Base-by-base conservation (phyloP, 2,329 filamentous ascomycete genomes). In the Venturia carpophila region DNA sequence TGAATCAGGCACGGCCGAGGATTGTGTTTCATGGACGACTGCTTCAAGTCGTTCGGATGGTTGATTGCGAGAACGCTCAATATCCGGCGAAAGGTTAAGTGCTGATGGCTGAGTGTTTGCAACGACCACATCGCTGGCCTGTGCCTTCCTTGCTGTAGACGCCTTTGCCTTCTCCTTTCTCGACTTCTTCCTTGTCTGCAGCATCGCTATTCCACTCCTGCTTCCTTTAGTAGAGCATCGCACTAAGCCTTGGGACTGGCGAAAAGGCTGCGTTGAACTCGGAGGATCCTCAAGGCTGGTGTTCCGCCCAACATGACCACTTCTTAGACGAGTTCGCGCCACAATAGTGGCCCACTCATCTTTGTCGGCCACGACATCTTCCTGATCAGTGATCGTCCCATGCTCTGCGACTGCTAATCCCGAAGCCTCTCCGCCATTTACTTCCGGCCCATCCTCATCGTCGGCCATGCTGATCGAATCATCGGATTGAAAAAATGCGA, bases 361-460 rank as follows among this genome's bases (percentile, higher is more conserved):
- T 19, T 19, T 27, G 17, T 37, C 24, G 30, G 27, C 52, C 52
- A 37, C 21, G 11, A 7, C 21, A 11, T 58, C 21, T 11, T 15
- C 21, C 13, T 58, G 17, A 7, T n/a, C 15, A 2, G 30, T 7
- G 52, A 58, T 19, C 15, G 30, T 7, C 13, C 19, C 17, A 37
- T 37, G 52, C 27, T 37, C 27, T 19, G 4, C 6, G 9, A 24
- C 52, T 19, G 10, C 30, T 34, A 37, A 15, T 10, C 17, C 27
- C 15, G 30, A 37, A 10, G 52, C 30, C 9, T 58, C 7, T 15
- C 11, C 30, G 30, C 30, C 7, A 37, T 9, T 37, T 34, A 58
- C 15, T 34, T 58, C 30, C 30, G 52, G 30, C 52, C 52, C 30
- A 58, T 58, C 52, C 52, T 58, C 52, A 58, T 58, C 52, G 52